Conservation (phyloP, 345 rosid genomes). For the Acer saccharum region DNA sequence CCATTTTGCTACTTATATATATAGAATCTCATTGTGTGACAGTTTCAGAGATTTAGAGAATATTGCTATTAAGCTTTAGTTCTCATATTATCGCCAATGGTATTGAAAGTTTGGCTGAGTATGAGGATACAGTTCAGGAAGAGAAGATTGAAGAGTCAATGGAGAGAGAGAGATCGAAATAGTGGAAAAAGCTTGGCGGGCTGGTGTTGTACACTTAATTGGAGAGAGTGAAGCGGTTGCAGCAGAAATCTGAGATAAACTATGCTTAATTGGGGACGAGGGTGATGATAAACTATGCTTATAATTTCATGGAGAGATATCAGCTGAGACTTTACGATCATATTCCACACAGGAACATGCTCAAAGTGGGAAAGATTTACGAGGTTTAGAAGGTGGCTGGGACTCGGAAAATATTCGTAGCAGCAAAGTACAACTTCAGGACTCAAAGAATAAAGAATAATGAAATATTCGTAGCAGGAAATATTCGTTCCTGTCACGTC, state of each 20-base stretch:
- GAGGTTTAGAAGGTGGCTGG: slow-evolving; percentile 19
- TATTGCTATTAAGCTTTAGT: too few relatives aligned
- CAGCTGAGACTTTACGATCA: slow-evolving; percentile 28
- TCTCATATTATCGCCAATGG: too few relatives aligned
- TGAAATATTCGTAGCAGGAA: too few relatives aligned
- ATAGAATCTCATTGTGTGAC: too few relatives aligned
- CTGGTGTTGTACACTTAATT: slow-evolving; percentile 44
- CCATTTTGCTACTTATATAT: too few relatives aligned
- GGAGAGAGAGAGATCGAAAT: slow-evolving; percentile 27
- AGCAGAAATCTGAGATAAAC: not conserved
- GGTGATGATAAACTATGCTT: slow-evolving; percentile 36
- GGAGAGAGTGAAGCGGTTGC: slow-evolving; percentile 51
- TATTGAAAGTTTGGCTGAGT: not conserved
- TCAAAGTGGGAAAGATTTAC: slow-evolving; percentile 56
- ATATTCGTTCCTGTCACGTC: too few relatives aligned
- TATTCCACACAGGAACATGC: slow-evolving; percentile 44
- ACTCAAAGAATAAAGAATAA: too few relatives aligned
- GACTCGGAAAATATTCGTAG: not conserved
- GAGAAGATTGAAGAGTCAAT: slow-evolving; percentile 12
- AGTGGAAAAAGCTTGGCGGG: slow-evolving; percentile 39
- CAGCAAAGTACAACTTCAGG: too few relatives aligned
- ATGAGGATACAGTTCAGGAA: slow-evolving; percentile 6
- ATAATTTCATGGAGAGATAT: slow-evolving; percentile 40
- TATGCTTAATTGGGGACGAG: slow-evolving; percentile 20
- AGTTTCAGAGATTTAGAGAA: not conserved